Base-by-base conservation (phyloP, 352 stramenopile species). In the Phytophthora cactorum region DNA sequence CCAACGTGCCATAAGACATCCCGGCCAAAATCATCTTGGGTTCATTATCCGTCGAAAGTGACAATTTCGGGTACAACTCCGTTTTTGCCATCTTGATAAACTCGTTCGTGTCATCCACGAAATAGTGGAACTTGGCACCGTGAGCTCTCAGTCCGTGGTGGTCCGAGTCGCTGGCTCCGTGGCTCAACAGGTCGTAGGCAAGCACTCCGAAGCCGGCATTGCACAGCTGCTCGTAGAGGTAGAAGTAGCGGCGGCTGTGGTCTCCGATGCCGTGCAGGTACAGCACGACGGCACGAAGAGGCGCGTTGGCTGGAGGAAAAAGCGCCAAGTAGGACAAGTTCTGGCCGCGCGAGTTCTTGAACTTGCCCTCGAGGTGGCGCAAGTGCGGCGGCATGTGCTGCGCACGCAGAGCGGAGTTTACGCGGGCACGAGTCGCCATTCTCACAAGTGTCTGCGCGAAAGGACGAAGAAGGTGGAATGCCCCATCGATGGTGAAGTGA, bases 1-100 rank as follows among this genome's bases (percentile, higher is more conserved):
- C 81, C 32, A 92, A 71, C 14, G 67, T 79, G 36, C 84, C 84
- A 54, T 84, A 92, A 9, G 78, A 88, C 66, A 90, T 89, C 43
- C 84, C 84, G 46, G 84, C 78, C 47, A 92, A 66, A 34, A 86
- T 61, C 4, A 90, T 56, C 59, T 81, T 80, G 55, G 71, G 68
- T 51, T 67, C 41, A 46, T 15, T 57, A 45, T 46, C 51, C 5
- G 22, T 17, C 0, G 17, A 7, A 22, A 66, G 7, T 34, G 36
- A 14, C 52, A 75, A 51, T 41, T 69, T 36, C 14, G 72, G 63
- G 17, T 82, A 66, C 31, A 86, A 22, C 12, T 74, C 27, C n/a
- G 63, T 41, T 62, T 84, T 82, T 11, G 73, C 68, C 55, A 83
- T 58, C 15, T 46, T 38, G 38, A 86, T 53, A 41, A 86, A 78